Conservation (phyloP, 495 filamentous ascomycete genomes). For the Lasiosphaeriaceae sp. region DNA sequence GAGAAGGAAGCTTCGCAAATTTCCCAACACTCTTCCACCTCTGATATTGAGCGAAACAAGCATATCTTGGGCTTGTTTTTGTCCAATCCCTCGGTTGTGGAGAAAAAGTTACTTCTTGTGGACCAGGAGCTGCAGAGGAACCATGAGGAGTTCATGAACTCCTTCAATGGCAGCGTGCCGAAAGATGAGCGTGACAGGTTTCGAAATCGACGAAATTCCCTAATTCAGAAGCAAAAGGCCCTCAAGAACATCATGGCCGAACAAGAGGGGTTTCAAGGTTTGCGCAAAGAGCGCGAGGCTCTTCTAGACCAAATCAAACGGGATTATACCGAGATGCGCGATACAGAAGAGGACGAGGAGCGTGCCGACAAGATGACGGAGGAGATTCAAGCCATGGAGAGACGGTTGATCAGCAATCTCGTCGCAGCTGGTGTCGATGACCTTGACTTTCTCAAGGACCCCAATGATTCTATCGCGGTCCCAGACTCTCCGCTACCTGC, state of each 20-base stretch:
- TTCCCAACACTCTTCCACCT: conserved; percentile 6
- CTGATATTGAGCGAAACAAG: conserved; percentile 24
- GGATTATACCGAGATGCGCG: conserved; percentile 34
- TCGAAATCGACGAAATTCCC: conserved; percentile 30
- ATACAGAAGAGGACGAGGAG: conserved; percentile 37
- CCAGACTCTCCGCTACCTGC: conserved; percentile 18
- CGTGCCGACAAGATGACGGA: conserved; percentile 32
- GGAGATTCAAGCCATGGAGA: conserved; percentile 27
- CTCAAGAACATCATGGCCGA: conserved; percentile 27
- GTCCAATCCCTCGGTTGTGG: conserved; percentile 26
- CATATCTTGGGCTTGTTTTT: conserved; percentile 32
- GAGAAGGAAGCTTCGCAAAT: not conserved
- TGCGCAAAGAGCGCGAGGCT: conserved; percentile 28
- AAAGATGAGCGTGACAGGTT: conserved; percentile 31
- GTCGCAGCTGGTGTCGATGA: conserved; percentile 36
- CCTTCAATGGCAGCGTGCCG: conserved; percentile 25
- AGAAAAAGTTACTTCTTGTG: conserved; percentile 24
- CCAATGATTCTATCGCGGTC: conserved; percentile 17
- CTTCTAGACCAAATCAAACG: conserved; percentile 33
- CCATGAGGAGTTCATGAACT: conserved; percentile 29
- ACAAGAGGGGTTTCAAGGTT: conserved; percentile 24
- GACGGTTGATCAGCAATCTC: conserved; percentile 23
- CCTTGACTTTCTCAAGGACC: conserved; percentile 27
- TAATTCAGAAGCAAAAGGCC: conserved; percentile 30
- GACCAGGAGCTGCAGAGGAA: conserved; percentile 28